phyloP scores from a whole-genome alignment of 2,329 filamentous ascomycete genomes.

The Cercospora sesami region DNA sequence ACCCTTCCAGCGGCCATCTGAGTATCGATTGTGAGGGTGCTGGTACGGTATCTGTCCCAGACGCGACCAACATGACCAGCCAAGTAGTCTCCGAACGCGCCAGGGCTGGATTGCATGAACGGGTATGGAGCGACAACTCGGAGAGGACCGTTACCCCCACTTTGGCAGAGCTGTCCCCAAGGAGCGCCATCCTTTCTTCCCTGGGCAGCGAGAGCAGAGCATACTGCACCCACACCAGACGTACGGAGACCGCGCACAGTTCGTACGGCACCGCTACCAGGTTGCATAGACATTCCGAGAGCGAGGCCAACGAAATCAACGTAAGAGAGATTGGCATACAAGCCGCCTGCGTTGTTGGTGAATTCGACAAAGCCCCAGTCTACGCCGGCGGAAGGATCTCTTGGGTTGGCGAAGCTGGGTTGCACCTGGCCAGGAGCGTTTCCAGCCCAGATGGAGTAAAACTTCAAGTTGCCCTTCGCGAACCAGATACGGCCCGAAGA shows the following conservation, averaged over 20 bases:
- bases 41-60: constrained; percentile 50
- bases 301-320: constrained; percentile 45
- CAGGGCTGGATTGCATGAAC: constrained; percentile 46
- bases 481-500: constrained; percentile 50
- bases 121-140: constrained; percentile 47
- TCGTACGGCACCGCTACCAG: constrained; percentile 48
- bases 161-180: constrained; percentile 63
- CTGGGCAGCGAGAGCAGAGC: constrained; percentile 57
- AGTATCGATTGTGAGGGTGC: constrained; percentile 61
- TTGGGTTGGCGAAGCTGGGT: constrained; percentile 46
- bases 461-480: constrained; percentile 46
- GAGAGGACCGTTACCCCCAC: constrained; percentile 40
- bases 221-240: constrained; percentile 59
- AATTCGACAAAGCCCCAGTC: constrained; percentile 49
- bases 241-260: constrained; percentile 59
- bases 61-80: constrained; percentile 53
- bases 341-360: constrained; percentile 46
- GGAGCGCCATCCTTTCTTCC: constrained; percentile 55
- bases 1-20: constrained; percentile 60
- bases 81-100: constrained; percentile 54
- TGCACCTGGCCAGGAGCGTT: constrained; percentile 47
- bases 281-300: constrained; percentile 56
- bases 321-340: constrained; percentile 46
- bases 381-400: constrained; percentile 44
- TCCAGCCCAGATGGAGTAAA: constrained; percentile 44